phyloP scores from a whole-genome alignment of 1,284 basidiomycete genomes.

The Ceratobasidium sp. region DNA sequence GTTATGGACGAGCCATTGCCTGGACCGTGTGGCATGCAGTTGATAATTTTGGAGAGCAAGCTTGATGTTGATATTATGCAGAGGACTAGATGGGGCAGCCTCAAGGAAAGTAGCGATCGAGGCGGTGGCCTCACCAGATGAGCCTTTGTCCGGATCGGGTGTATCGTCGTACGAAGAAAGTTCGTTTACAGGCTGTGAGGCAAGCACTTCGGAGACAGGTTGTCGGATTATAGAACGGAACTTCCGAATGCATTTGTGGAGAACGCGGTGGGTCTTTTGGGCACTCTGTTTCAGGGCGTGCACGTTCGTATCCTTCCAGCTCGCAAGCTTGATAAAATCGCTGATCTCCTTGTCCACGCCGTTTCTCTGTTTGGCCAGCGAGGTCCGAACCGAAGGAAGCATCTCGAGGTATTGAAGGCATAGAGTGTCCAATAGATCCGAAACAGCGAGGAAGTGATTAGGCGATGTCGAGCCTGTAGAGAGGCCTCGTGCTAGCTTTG shows the following conservation, averaged over 20 bases:
- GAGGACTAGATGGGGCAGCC: constrained; percentile 16
- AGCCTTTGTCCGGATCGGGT: not conserved
- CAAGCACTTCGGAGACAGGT: constrained; percentile 63
- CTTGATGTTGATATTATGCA: constrained; percentile 16
- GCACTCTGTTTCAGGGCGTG: constrained; percentile 95
- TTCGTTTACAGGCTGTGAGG: not conserved
- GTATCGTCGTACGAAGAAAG: not conserved
- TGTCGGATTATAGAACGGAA: constrained; percentile 91
- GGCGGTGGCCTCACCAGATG: not conserved
- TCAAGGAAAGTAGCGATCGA: not conserved
- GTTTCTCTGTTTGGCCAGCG: constrained; percentile 71
- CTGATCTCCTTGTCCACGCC: constrained; percentile 85
- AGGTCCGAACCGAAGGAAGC: constrained; percentile 63
- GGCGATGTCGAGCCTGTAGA: constrained; percentile 49
- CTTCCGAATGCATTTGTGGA: constrained; percentile 93
- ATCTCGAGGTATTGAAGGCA: constrained; percentile 78
- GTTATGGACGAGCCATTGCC: constrained; percentile 32
- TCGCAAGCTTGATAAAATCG: constrained; percentile 92
- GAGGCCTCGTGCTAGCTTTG: constrained; percentile 49
- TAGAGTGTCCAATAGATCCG: constrained; percentile 76
- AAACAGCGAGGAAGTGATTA: constrained; percentile 63
- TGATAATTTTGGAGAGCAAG: constrained; percentile 39
- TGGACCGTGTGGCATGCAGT: not conserved
- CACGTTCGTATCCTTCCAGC: constrained; percentile 98
- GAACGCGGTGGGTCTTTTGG: constrained; percentile 88